Base-by-base conservation (phyloP, 2,329 filamentous ascomycete species). In the Sclerotinia trifoliorum region DNA sequence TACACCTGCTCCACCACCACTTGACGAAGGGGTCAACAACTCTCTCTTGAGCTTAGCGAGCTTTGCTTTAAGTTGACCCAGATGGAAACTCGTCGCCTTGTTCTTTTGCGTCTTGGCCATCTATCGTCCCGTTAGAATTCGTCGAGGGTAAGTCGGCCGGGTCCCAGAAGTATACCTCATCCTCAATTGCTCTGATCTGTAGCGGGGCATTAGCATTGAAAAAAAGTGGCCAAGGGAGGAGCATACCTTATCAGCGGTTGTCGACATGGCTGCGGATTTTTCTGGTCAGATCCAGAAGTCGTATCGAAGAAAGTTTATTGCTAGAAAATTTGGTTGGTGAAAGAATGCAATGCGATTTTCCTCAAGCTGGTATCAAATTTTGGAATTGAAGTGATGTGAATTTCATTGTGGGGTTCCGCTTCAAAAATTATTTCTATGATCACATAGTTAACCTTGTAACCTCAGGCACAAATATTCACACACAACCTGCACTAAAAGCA, bases 91-190 rank as follows among this genome's bases (percentile, higher is more conserved):
- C 17, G 93, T 97, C 66, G 91, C 91, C 83, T 97, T 97, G 82
- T 97, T 97, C 84, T 97, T 97, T 81, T 98, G 94, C 78, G 94
- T 97, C 82, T 87, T 87, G 83, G 93, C 92, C 94, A 97, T 97
- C 90, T 94, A 78, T 58, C 44, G 46, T 64, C 54, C 24, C 42
- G 55, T 75, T 69, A 75, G 70, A 44, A 66, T 62, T 32, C 35
- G 49, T 62, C 17, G 58, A 68, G 51, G 55, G 68, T 71, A 74
- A 67, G 24, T 70, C 68, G 42, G 42, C 52, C 13, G 21, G 51
- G 39, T 55, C 68, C 72, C 66, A 62, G 60, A 65, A 55, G 58
- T 86, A 80, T 86, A 94, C 91, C 87, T 97, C 94, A 83, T 90
- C 82, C 91, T 97, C 94, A 81, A 97, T 92, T 77, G 94, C 92